Base-by-base conservation (phyloP, 164 flowering plant species). In the Chimonanthus praecox region DNA sequence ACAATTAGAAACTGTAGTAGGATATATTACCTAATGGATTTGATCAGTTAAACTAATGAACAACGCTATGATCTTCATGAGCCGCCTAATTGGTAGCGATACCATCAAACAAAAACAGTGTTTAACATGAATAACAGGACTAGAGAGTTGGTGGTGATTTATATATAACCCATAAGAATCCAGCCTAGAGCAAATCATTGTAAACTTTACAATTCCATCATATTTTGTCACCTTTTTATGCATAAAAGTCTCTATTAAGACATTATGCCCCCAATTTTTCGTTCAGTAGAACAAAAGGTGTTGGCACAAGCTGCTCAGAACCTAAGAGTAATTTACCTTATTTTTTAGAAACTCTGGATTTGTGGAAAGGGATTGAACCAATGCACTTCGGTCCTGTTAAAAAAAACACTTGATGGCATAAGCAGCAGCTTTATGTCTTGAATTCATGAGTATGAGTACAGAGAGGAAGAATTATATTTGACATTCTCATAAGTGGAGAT, bases 311-410 rank as follows among this genome's bases (percentile, higher is more conserved):
- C 15, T 9, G 15, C 15, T 51, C 13, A 8, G 13, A 4, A 4
- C 13, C 58, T 15, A 4, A 15, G 9, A 51, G 47, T 13, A 43
- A 11, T 43, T 73, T 76, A 87, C 97, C 82, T 90, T 95, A 80
- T 95, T 95, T 76, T 83, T 95, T 63, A 91, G 87, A 80, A 69
- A 95, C 81, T 91, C 98, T 3, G 99, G 99, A 84, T 91, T 87
- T 68, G 97, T 90, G 20, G 98, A 91, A 66, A 95, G 84, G 60
- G 98, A 83, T 71, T 91, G 89, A 76, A 88, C 83, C 81, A 95
- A 82, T 67, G 94, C 89, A 81, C 70, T 82, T 65, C 88, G 82
- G 67, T 95, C 97, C 99, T 95, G 94, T 84, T 70, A 47, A 64
- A 74, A 20, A 60, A 71, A 73, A 75, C 49, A 11, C 45, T 8